Percentiles rank a stretch among this genome's conserved stretches.
Conservation (phyloP, 257 asterid genomes). For the Mitragyna speciosa region DNA sequence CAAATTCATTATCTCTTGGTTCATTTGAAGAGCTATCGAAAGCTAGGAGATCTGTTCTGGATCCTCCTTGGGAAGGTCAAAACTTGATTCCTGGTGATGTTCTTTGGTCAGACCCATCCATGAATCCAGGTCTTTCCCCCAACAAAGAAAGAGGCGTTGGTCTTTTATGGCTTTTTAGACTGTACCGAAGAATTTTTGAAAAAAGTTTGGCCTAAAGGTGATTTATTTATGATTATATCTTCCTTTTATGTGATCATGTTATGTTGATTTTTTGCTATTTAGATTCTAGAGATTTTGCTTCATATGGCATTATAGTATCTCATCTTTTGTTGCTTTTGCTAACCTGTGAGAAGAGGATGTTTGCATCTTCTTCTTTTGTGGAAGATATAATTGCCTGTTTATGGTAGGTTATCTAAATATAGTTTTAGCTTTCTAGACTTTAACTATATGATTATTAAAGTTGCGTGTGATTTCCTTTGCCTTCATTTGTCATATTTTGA, state of each 20-base stretch:
- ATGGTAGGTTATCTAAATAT: not conserved
- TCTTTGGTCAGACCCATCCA: conserved; percentile 96
- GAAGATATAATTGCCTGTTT: not conserved
- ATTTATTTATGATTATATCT: not conserved
- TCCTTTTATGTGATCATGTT: not conserved
- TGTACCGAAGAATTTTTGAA: conserved; percentile 88
- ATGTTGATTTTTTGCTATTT: not conserved
- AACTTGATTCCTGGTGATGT: conserved; percentile 98
- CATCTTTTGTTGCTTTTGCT: not conserved
- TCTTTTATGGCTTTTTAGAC: conserved; percentile 93
- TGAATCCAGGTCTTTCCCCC: conserved; percentile 83
- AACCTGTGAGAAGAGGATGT: not conserved
- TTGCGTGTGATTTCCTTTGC: not conserved
- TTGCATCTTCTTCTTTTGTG: no score
- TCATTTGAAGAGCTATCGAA: conserved; percentile 82
- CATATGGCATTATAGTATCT: not conserved
- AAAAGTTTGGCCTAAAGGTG: conserved; percentile 72
- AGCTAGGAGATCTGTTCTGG: conserved; percentile 96
- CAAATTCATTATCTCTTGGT: conserved; percentile 60
- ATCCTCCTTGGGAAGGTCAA: conserved; percentile 97
- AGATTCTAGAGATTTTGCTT: not conserved
- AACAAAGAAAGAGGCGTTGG: conserved; percentile 94
- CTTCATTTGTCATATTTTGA: not conserved
- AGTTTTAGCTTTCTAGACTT: conserved; percentile 3
- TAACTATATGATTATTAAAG: no score